These are phyloP conservation scores for Globisporangium perplexum DNA, from an alignment of 352 stramenopile species.

Conservation along the genomic window DNA sequence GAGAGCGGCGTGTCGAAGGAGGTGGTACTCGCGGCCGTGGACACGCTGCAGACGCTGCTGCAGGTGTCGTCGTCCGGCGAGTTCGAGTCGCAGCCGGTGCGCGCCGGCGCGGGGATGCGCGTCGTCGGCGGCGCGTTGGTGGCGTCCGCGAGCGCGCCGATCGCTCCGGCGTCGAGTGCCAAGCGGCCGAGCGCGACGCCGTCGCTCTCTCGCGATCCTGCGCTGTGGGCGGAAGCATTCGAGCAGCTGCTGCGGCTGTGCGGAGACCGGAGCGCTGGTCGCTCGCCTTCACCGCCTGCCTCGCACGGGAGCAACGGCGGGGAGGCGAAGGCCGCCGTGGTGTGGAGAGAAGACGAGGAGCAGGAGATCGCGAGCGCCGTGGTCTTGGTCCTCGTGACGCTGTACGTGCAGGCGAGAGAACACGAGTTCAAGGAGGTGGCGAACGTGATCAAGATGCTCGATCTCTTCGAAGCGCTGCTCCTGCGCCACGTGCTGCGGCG, in stretches of 20 bases:
- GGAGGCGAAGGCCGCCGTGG: not conserved
- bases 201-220: constrained; percentile 32
- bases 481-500: constrained; percentile 57
- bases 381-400: constrained; percentile 63
- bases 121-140: constrained; percentile 85
- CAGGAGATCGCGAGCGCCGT: constrained; percentile 76
- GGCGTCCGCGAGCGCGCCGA: constrained; percentile 10
- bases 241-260: constrained; percentile 50
- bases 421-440: constrained; percentile 62
- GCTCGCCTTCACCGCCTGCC: not conserved
- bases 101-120: constrained; percentile 84
- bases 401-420: constrained; percentile 72
- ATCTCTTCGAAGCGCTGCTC: constrained; percentile 59
- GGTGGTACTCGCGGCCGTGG: constrained; percentile 67
- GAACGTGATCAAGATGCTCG: constrained; percentile 59
- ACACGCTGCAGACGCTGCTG: constrained; percentile 77
- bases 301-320: not conserved
- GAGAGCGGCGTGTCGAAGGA: constrained; percentile 59
- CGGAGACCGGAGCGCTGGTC: constrained; percentile 26
- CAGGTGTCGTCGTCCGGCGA: constrained; percentile 69
- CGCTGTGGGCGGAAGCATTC: constrained; percentile 70
- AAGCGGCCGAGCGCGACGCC: constrained; percentile 15
- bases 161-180: constrained; percentile 1
- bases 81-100: constrained; percentile 71
- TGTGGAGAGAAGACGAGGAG: constrained; percentile 68